Base-by-base conservation (phyloP, 2,329 filamentous ascomycete genomes). In the Fusarium penzigii region DNA sequence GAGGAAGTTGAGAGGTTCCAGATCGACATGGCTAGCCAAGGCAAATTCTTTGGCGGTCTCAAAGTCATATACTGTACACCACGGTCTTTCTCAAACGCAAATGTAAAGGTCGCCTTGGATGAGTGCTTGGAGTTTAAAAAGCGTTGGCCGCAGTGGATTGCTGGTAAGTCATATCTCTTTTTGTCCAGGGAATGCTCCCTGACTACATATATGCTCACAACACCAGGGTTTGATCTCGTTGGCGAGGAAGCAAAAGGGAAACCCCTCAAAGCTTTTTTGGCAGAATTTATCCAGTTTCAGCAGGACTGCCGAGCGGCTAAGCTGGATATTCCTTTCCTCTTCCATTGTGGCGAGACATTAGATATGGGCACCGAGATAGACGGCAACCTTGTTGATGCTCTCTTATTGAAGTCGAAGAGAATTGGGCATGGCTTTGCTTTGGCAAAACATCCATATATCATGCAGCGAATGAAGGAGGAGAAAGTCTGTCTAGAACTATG, bases 301-400 rank as follows among this genome's bases (percentile, higher is more conserved):
- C 61, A 73, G 29, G 70, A 75, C 1, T 89, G 86, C 69, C 63
- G 70, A 6, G 51, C 58, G 1, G 66, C 74, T 1, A 61, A 65
- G 0, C 53, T 87, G 5, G 76, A 84, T 0, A 87, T 91, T 3
- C 88, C 88, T 0, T 89, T 90, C 63, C 74, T 91, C 39, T 89
- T 91, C 63, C 88, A 92, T 70, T 90, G 88, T 57, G 88, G 88
- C 20, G 88, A 92, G 72, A 89, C 88, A 1, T 75, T 89, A 5
- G 84, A 89, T 29, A 78, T 81, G 9, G 87, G 86, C 38, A 79
- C 78, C 20, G 80, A 84, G 6, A 78, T 79, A 2, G 85, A 90
- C 57, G 84, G 80, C 16, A 92, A 91, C 65, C 73, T 92, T 0
- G 76, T 86, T 45, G 87, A 90, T 56, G 86, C 88, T 5, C 77